Conservation (phyloP, 805 yeast species). For the Ogataea pignaliae region DNA sequence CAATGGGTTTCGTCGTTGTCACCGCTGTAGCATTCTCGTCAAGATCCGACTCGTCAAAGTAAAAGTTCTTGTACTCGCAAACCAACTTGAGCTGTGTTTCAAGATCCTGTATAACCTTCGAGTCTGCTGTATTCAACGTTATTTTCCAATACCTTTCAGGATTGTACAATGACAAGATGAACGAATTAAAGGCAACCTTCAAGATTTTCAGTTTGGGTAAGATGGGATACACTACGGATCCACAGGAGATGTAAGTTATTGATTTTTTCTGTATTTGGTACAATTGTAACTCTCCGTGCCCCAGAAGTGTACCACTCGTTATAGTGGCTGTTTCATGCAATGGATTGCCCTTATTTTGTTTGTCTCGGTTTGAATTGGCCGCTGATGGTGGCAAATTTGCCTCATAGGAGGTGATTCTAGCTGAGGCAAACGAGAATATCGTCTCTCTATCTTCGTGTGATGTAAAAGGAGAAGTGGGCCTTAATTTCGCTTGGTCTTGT, state of each 20-base stretch:
- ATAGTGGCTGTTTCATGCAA: conserved; percentile 1
- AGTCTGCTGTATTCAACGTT: conserved; percentile 29
- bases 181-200: conserved; percentile 43
- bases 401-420: conserved; percentile 16
- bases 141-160: conserved; percentile 76
- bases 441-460: conserved; percentile 8
- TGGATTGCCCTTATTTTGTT: background rate
- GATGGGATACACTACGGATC: conserved; percentile 68
- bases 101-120: conserved; percentile 20
- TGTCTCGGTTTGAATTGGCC: no score
- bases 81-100: conserved; percentile 12
- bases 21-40: conserved; percentile 3
- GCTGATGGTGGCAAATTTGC: background rate
- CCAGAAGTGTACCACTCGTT: conserved; percentile 43
- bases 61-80: conserved; percentile 21
- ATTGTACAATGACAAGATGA: conserved; percentile 61
- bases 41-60: conserved; percentile 7
- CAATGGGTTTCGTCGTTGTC: background rate
- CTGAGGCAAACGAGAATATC: conserved; percentile 7
- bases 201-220: conserved; percentile 59
- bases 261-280: conserved; percentile 50
- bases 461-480: no score
- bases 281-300: conserved; percentile 56
- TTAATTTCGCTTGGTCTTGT: no score
- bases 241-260: conserved; percentile 62